Evolutionary conservation across 2,329 filamentous ascomycete genomes (phyloP).

Genomic region (Paecilomyces sp.): DNA sequence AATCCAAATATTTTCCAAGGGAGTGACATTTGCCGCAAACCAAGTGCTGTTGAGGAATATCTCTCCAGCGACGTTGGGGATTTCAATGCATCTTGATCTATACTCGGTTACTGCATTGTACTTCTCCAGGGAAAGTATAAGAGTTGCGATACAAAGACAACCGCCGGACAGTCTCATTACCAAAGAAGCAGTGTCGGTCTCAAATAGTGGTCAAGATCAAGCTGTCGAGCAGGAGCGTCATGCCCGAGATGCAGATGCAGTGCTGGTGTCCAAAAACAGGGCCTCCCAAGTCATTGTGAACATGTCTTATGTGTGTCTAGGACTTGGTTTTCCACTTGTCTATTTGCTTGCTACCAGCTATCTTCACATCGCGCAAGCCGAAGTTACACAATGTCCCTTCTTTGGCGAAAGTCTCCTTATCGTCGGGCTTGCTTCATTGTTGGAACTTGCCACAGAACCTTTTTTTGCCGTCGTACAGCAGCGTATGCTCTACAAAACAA

Average conservation of each 20-base stretch:
- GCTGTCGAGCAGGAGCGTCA: not conserved
- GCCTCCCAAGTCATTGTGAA: slow-evolving; percentile 73
- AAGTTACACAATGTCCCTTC: slow-evolving; percentile 53
- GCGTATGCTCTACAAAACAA: slow-evolving; percentile 68
- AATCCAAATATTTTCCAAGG: slow-evolving; percentile 79
- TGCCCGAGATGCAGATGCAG: slow-evolving; percentile 7
- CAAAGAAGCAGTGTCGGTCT: slow-evolving; percentile 2
- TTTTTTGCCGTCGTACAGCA: slow-evolving; percentile 84
- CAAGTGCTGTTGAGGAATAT: slow-evolving; percentile 83
- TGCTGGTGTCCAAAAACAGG: slow-evolving; percentile 15
- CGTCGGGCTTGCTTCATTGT: slow-evolving; percentile 50
- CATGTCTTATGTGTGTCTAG: slow-evolving; percentile 71
- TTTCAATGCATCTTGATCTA: slow-evolving; percentile 84
- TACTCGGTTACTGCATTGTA: slow-evolving; percentile 91
- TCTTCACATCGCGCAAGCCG: slow-evolving; percentile 45
- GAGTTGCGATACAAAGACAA: slow-evolving; percentile 84
- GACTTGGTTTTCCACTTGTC: slow-evolving; percentile 60
- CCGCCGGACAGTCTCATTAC: slow-evolving; percentile 25
- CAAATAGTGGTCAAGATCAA: slow-evolving; percentile 6
- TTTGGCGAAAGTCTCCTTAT: slow-evolving; percentile 51
- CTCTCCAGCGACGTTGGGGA: slow-evolving; percentile 74
- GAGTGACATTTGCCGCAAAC: slow-evolving; percentile 84
- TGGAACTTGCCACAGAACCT: slow-evolving; percentile 81
- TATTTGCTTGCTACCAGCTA: slow-evolving; percentile 62
- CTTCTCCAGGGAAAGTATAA: slow-evolving; percentile 84